Base-by-base conservation (phyloP, 2,329 filamentous ascomycete species). In the Colletotrichum scovillei region DNA sequence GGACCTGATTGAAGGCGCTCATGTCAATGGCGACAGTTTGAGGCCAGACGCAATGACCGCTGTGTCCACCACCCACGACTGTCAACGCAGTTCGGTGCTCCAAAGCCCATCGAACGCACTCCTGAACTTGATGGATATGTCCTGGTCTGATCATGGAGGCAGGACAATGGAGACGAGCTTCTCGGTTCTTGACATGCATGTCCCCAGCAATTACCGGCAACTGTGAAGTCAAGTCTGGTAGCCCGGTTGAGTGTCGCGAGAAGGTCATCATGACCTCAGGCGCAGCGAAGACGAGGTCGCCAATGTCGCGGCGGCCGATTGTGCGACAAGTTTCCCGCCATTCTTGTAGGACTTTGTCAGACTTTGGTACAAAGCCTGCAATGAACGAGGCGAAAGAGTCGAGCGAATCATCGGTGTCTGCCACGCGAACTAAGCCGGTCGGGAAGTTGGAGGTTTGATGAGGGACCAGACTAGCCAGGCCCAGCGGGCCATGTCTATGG, bases 21-120 rank as follows among this genome's bases (percentile, higher is more conserved):
- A 93, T 92, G 73, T 92, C 89, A 28, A 93, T 76, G 0, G 89
- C 77, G 53, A 92, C 86, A 19, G 89, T 83, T 64, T 86, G 84
- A 2, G 87, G 79, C 84, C 80, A 81, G 56, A 90, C 75, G 78
- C 90, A 92, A 63, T 92, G 88, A 7, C 86, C 88, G 75, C 90
- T 89, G 76, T 92, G 90, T 16, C 91, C 84, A 0, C 91, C 90
- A 7, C 89, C 86, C 22, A 92, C 16, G 30, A 92, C 79, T 0
- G 86, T 88, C 64, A 91, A 78, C 53, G 85, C 76, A 1, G 83
- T 30, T 0, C 69, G 68, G 66, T 89, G 81, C 74, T 86, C 78
- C 11, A 88, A 46, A 75, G 90, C 89, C 90, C 89, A 92, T 77
- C 53, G 77, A 64, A 92, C 85, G 74, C 90, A 92, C 4, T 83